phyloP scores from a whole-genome alignment of 495 filamentous ascomycete genomes.

The Tuber indicum region DNA sequence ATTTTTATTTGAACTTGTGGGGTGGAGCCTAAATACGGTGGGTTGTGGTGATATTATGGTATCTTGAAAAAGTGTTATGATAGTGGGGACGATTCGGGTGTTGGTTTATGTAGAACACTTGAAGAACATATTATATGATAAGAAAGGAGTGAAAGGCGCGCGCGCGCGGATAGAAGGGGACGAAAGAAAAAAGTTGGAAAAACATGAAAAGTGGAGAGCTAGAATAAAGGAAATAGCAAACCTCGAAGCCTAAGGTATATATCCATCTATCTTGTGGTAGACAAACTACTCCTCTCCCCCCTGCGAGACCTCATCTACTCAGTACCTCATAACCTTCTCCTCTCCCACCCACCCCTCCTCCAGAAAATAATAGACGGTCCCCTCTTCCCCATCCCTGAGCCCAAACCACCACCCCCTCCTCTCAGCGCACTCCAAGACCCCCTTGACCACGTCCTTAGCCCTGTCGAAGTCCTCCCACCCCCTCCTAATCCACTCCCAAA shows the following conservation, averaged over 20 bases:
- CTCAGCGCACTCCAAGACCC: not conserved
- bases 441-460: not conserved
- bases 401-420: not conserved
- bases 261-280: not conserved
- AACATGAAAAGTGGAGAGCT: too few species aligned
- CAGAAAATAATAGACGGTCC: not conserved
- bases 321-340: not conserved
- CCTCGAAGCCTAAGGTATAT: not conserved
- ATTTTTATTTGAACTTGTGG: too few species aligned
- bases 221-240: too few species aligned
- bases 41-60: too few species aligned
- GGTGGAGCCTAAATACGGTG: too few species aligned
- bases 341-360: not conserved
- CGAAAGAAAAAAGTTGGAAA: too few species aligned
- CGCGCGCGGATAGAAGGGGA: too few species aligned
- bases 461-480: not conserved
- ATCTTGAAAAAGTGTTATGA: too few species aligned
- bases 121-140: too few species aligned
- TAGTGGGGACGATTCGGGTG: too few species aligned
- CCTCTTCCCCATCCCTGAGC: not conserved
- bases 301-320: not conserved
- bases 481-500: not conserved
- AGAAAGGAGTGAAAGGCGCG: too few species aligned
- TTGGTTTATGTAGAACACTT: too few species aligned
- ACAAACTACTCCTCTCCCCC: not conserved